Evolutionary conservation across 202 grass and related monocot genomes (phyloP).

Genomic region (Tripidium arundinaceum): DNA sequence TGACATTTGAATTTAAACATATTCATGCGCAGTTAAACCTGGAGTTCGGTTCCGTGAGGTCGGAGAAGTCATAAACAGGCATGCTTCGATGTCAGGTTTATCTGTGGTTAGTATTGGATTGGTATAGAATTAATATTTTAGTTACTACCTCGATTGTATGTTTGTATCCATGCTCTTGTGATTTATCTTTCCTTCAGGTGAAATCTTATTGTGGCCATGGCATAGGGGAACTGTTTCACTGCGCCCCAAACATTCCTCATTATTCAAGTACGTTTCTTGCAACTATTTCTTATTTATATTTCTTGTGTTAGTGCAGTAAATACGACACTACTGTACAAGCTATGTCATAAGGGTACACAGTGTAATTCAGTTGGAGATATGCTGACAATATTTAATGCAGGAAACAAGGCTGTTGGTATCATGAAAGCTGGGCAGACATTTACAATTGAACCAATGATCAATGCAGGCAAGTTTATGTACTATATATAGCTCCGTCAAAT

Average conservation of each 20-base stretch:
- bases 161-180: conserved; percentile 27
- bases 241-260: conserved; percentile 94
- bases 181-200: conserved; percentile 52
- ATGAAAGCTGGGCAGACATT: conserved; percentile 99
- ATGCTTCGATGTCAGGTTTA: conserved; percentile 85
- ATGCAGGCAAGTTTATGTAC: conserved; percentile 63
- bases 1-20: conserved; percentile 20
- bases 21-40: conserved; percentile 76
- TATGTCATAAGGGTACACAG: neutral
- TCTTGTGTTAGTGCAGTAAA: neutral
- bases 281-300: conserved; percentile 14
- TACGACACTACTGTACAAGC: neutral
- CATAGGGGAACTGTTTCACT: conserved; percentile 95
- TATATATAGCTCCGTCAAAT: neutral
- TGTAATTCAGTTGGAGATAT: neutral
- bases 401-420: conserved; percentile 97
- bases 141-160: conserved; percentile 4
- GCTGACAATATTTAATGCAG: conserved; percentile 44
- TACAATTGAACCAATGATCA: conserved; percentile 99
- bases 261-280: conserved; percentile 71
- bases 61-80: conserved; percentile 90
- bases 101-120: conserved; percentile 67
- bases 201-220: conserved; percentile 99
- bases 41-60: conserved; percentile 92
- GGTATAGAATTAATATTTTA: neutral